Evolutionary conservation across 2,329 filamentous ascomycete species (phyloP), one percentile per base, ranked within the genome.

Genomic region (Exophiala spinifera): DNA sequence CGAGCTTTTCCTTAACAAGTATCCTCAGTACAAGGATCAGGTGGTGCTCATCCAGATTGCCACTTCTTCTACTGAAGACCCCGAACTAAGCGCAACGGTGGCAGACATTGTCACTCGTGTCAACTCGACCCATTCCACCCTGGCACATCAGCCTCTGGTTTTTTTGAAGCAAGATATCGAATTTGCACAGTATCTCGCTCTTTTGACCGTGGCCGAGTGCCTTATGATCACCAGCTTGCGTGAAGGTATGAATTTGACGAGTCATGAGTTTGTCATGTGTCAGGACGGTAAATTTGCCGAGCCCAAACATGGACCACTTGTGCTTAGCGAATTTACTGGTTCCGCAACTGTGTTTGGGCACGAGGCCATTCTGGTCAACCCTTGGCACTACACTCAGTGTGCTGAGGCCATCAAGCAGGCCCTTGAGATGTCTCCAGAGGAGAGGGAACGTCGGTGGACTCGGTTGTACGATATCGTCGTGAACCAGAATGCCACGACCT

Each of bases 191-290:
- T 97, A 96, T 65, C 80, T 97, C n/a, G 92, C 91, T 1, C 77
- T 97, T 6, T 79, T 96, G 44, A 90, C 89, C 2, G 86, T 95
- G 49, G 94, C 92, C 1, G 91, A 97, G 72, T 88, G 87, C 2
- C 77, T 97, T 46, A 94, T 96, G 83, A 94, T 97, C 66, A 95
- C 92, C 1, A 95, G 90, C 67, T 84, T 97, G 64, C 89, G 94
- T 49, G 92, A 97, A 70, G 92, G 92, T 59, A 97, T 97, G 94
- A 97, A 96, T 68, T 74, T 97, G 52, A 96, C 92, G 0, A 91
- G 88, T 4, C 94, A 97, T 68, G 92, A 97, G 69, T 97, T 91
- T 66, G 81, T 96, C 31, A 89, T 89, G 62, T 96, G 91, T 67
- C 92, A 97, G 67, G 92, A 97, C 66, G 91, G 91, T 37, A 82